Conservation (phyloP, 306 rosid species). For the Aeschynomene evenia region DNA sequence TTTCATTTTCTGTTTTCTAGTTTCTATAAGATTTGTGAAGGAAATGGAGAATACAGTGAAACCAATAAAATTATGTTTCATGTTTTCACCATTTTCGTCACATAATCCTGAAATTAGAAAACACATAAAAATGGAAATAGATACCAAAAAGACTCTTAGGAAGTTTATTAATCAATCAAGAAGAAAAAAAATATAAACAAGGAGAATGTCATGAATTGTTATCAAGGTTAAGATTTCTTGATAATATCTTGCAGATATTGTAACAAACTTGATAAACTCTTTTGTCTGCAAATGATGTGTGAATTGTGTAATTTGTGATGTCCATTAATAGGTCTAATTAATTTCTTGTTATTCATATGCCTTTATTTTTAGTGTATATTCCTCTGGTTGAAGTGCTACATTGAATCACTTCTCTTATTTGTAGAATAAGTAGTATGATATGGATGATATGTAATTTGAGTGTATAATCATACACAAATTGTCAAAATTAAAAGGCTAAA, state of each 20-base stretch:
- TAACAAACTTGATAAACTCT: not conserved
- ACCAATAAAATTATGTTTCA: too few relatives aligned
- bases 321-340: not conserved
- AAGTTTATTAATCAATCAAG: constrained; percentile 1
- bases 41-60: too few relatives aligned
- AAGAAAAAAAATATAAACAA: not conserved
- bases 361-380: not conserved
- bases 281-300: not conserved
- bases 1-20: too few relatives aligned
- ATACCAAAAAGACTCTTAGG: not conserved
- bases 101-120: too few relatives aligned
- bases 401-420: not conserved
- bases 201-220: not conserved
- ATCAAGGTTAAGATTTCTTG: not conserved
- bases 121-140: too few relatives aligned
- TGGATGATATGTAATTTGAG: too few relatives aligned
- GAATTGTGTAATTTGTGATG: not conserved
- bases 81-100: too few relatives aligned
- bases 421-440: too few relatives aligned
- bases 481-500: too few relatives aligned
- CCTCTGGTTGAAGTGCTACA: not conserved
- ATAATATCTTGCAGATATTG: too few relatives aligned
- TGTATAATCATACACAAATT: too few relatives aligned
- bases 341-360: not conserved
- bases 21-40: too few relatives aligned